These are phyloP conservation scores for Ceratorhiza oryzae-sativae DNA, from an alignment of 1,284 basidiomycete species.

Conservation along the genomic window DNA sequence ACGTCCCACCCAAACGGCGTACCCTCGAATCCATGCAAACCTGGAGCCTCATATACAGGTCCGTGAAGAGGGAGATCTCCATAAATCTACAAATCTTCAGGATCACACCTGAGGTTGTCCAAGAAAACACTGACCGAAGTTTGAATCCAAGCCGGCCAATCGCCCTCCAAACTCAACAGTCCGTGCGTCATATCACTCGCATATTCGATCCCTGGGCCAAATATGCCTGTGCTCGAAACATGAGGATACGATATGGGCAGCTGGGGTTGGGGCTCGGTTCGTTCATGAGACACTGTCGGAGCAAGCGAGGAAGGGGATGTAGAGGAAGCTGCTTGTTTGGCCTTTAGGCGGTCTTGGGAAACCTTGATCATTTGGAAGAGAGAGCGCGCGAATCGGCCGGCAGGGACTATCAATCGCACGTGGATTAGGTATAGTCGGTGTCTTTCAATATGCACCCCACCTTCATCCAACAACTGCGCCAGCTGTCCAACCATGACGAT, in stretches of 20 bases:
- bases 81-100: conserved; percentile 4
- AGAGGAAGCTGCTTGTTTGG: conserved; percentile 16
- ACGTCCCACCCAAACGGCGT: conserved; percentile 3
- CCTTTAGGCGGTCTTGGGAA: conserved; percentile 19
- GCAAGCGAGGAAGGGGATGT: background rate
- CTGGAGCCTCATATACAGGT: background rate
- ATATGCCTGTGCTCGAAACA: background rate
- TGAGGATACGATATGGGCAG: conserved; percentile 1
- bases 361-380: conserved; percentile 36
- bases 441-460: conserved; percentile 7
- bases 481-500: conserved; percentile 42
- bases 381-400: conserved; percentile 23
- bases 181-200: conserved; percentile 30
- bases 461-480: conserved; percentile 42
- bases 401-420: conserved; percentile 9
- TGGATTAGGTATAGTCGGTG: background rate
- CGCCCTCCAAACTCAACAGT: conserved; percentile 17
- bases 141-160: conserved; percentile 36
- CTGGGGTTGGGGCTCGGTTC: background rate
- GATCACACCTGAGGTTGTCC: background rate
- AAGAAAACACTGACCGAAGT: conserved; percentile 11
- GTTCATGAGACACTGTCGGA: background rate
- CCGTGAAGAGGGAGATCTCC: conserved; percentile 9
- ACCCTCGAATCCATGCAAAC: background rate
- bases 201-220: background rate